phyloP scores from a whole-genome alignment of 2,329 filamentous ascomycete genomes.

The Apiospora koreana region DNA sequence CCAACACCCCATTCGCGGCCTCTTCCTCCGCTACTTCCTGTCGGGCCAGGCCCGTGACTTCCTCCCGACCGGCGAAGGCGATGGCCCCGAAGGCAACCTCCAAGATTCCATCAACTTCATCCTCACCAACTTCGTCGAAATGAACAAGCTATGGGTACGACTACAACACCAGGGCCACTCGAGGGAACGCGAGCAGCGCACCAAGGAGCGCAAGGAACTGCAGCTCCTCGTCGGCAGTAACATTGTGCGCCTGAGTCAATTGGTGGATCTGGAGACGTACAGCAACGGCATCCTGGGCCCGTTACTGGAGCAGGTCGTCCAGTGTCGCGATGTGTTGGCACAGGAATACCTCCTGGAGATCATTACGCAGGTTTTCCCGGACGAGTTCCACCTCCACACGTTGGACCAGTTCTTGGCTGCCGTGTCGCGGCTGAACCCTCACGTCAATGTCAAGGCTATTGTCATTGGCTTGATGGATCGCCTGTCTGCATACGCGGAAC shows the following conservation, averaged over 20 bases:
- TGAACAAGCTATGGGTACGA: constrained; percentile 99
- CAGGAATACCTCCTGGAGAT: constrained; percentile 98
- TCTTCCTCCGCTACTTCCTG: constrained; percentile 95
- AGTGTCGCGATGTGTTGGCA: constrained; percentile 93
- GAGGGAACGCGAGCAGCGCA: constrained; percentile 87
- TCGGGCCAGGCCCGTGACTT: constrained; percentile 91
- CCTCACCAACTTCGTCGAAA: constrained; percentile 98
- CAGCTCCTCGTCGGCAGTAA: constrained; percentile 97
- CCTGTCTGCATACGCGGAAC: constrained; percentile 89
- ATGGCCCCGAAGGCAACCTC: constrained; percentile 92
- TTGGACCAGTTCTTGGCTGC: constrained; percentile 93
- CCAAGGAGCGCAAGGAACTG: constrained; percentile 91
- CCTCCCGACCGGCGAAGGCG: constrained; percentile 77
- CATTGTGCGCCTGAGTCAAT: constrained; percentile 88
- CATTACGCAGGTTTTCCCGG: constrained; percentile 97
- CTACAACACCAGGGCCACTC: constrained; percentile 97
- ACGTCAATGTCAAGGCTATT: constrained; percentile 97
- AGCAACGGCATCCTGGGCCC: constrained; percentile 87
- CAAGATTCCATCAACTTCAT: constrained; percentile 98
- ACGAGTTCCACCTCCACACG: constrained; percentile 97
- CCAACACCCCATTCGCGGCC: constrained; percentile 91
- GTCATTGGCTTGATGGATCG: constrained; percentile 98
- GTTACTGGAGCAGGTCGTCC: constrained; percentile 92
- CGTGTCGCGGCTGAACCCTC: constrained; percentile 88
- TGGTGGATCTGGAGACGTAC: constrained; percentile 94